These are phyloP conservation scores for Petunia hybrid DNA, from an alignment of 305 asterid species.

Conservation along the genomic window DNA sequence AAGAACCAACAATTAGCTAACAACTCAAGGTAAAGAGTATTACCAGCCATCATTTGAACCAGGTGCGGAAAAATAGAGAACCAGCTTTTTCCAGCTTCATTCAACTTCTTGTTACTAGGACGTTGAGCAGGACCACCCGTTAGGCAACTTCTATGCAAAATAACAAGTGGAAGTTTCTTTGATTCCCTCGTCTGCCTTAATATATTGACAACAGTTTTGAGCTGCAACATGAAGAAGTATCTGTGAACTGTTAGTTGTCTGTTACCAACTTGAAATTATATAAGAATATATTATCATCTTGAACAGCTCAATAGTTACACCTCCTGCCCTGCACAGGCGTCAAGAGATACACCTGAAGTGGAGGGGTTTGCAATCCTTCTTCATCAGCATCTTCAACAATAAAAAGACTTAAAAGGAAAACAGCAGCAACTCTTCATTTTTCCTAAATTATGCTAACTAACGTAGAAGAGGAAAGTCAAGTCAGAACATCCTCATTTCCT, in stretches of 20 bases:
- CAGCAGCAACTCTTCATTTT: too few species aligned
- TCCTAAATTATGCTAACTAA: too few species aligned
- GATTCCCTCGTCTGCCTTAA: slow-evolving; percentile 61
- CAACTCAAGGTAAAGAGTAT: slow-evolving; percentile 4
- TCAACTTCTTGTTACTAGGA: slow-evolving; percentile 64
- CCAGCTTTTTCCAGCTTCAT: slow-evolving; percentile 76
- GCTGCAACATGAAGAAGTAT: slow-evolving; percentile 45
- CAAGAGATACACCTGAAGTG: too few species aligned
- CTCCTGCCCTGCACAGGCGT: not conserved
- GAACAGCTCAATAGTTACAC: not conserved
- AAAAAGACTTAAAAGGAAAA: too few species aligned
- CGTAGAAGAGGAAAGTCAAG: too few species aligned
- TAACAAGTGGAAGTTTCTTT: slow-evolving; percentile 74
- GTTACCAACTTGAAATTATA: too few species aligned
- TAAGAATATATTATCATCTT: too few species aligned
- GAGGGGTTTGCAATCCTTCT: not conserved
- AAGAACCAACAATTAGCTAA: not conserved
- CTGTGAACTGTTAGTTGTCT: too few species aligned
- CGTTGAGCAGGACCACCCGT: slow-evolving; percentile 70
- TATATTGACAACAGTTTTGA: slow-evolving; percentile 57
- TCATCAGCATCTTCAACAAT: not conserved
- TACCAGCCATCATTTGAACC: slow-evolving; percentile 98
- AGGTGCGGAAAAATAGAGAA: slow-evolving; percentile 72
- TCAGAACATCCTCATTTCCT: too few species aligned
- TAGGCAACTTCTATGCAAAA: slow-evolving; percentile 74